phyloP scores from a whole-genome alignment of 192 early-diverging fungal species.

The Entomortierella lignicola region DNA sequence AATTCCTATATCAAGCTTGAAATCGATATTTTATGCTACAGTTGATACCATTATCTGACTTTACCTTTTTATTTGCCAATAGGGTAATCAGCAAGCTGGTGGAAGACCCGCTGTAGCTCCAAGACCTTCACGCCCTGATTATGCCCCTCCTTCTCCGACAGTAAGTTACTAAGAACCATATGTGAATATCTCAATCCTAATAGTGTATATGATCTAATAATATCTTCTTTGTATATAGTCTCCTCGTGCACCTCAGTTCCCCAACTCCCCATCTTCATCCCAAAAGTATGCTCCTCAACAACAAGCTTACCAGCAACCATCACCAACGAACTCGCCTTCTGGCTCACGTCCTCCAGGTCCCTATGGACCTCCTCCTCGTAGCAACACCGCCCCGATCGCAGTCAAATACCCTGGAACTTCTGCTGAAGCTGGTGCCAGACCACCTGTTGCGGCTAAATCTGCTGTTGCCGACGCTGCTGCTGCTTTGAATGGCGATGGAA shows the following conservation, averaged over 20 bases:
- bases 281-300: slow-evolving; percentile 22
- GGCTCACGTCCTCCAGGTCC: slow-evolving; percentile 33
- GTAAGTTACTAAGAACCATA: slow-evolving; percentile 25
- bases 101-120: slow-evolving; percentile 49
- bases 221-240: slow-evolving; percentile 14
- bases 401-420: slow-evolving; percentile 33
- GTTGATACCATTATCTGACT: not conserved
- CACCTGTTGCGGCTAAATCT: slow-evolving; percentile 18
- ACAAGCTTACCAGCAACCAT: slow-evolving; percentile 24
- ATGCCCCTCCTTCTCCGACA: slow-evolving; percentile 46
- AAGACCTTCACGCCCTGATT: slow-evolving; percentile 50
- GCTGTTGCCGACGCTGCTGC: slow-evolving; percentile 50
- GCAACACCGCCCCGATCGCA: slow-evolving; percentile 40
- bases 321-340: slow-evolving; percentile 31
- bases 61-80: not conserved
- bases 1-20: not conserved
- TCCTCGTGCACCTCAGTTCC: slow-evolving; percentile 33
- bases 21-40: not conserved
- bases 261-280: slow-evolving; percentile 15
- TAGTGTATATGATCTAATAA: not conserved
- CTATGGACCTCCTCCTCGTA: slow-evolving; percentile 25
- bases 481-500: slow-evolving; percentile 39
- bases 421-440: slow-evolving; percentile 14
- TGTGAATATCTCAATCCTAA: not conserved
- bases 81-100: slow-evolving; percentile 46